A percentile compares a stretch with the other conserved stretches of the same genome.
phyloP scores from a whole-genome alignment of 2,329 filamentous ascomycete species.

The Capronia americana region DNA sequence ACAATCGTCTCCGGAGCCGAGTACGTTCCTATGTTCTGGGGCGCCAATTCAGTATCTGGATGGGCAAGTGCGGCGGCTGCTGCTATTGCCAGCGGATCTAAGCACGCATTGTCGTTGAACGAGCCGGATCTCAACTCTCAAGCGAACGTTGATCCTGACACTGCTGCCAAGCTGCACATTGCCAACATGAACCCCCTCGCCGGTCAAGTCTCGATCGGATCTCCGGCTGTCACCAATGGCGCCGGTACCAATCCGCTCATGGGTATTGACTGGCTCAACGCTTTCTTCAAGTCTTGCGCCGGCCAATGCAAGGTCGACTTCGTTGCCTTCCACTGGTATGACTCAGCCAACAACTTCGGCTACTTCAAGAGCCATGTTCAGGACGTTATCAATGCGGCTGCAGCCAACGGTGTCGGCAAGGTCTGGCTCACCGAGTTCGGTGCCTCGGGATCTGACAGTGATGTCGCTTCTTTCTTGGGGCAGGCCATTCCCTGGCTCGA shows the following conservation, averaged over 20 bases:
- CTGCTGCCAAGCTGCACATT: constrained; percentile 48
- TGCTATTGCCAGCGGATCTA: constrained; percentile 45
- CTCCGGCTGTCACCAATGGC: constrained; percentile 52
- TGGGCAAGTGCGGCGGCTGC: constrained; percentile 44
- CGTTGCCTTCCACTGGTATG: constrained; percentile 56
- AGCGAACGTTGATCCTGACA: constrained; percentile 47
- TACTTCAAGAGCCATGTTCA: constrained; percentile 50
- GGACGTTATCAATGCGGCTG: constrained; percentile 46
- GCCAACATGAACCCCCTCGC: constrained; percentile 49
- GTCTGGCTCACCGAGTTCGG: constrained; percentile 57
- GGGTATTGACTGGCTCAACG: constrained; percentile 51
- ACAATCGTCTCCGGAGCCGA: constrained; percentile 46
- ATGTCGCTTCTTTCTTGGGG: too few relatives aligned
- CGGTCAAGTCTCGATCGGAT: constrained; percentile 49
- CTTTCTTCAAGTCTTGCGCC: constrained; percentile 49
- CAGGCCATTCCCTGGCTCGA: too few relatives aligned
- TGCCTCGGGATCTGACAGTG: too few relatives aligned
- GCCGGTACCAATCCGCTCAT: constrained; percentile 35
- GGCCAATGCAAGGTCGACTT: constrained; percentile 49
- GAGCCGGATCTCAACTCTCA: constrained; percentile 52
- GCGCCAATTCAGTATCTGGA: constrained; percentile 44
- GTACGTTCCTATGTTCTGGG: constrained; percentile 56
- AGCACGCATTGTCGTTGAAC: constrained; percentile 54
- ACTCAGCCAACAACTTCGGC: constrained; percentile 39
- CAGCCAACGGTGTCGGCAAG: constrained; percentile 46